Base-by-base conservation (phyloP, 2,329 filamentous ascomycete genomes). In the Fusarium siculi region DNA sequence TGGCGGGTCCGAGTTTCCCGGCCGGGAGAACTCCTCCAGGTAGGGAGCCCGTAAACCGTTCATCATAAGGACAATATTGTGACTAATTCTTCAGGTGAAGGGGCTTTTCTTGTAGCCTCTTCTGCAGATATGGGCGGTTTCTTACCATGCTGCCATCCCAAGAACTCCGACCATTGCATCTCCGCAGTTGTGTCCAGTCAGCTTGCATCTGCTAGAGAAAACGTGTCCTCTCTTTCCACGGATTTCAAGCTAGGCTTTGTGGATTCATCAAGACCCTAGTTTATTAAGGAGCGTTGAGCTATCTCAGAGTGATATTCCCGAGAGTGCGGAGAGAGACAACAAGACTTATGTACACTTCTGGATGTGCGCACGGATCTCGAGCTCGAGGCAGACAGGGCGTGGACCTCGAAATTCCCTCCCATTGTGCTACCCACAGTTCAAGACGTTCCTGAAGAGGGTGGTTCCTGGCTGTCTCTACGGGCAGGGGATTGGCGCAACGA, bases 371-470 rank as follows among this genome's bases (percentile, higher is more conserved):
- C 74, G 70, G 67, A 68, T 70, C 62, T 60, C 54, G 52, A 52
- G 23, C 56, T 43, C 32, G 54, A 54, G 59, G 50, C 58, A 56
- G 52, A 59, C 59, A 61, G 64, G 61, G 49, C 60, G 40, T 67
- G 53, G 42, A 66, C 53, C 36, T 63, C 56, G 46, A 59, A 63
- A 66, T 66, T 60, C 40, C 49, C 44, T 40, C 57, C 44, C 63
- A 57, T 59, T 63, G 55, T 63, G 46, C 63, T 57, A 57, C 61
- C 59, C 63, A 59, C 63, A 66, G 63, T 43, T 56, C 52, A 54
- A 67, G 59, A 59, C 64, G 64, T 73, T 65, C 70, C 70, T 68
- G 68, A 46, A 58, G 58, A 70, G 71, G 72, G 68, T 62, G 66
- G 65, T 46, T 66, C 58, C 53, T 68, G 50, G 25, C 54, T 61